Base-by-base conservation (phyloP, 1,139 yeast species). In the Blastobotrys indianensis region DNA sequence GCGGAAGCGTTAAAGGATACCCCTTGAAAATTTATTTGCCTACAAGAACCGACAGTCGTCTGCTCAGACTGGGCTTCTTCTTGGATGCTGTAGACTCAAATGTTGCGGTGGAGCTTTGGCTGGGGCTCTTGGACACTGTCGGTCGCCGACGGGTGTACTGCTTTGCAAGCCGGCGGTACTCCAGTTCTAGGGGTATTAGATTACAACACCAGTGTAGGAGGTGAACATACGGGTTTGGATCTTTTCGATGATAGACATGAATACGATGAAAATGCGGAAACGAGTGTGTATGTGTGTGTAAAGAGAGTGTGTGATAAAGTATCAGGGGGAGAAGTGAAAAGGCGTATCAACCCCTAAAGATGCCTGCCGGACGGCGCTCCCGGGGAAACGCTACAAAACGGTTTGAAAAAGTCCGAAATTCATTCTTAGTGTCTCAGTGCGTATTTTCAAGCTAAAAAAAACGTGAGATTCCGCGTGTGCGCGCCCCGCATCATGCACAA, bases 131-230 rank as follows among this genome's bases (percentile, higher is more conserved):
- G 16, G 31, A 16, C 33, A 34, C 43, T 17, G 49, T 11, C 15
- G 41, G 44, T 16, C 53, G 36, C 51, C 66, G 49, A 46, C 59
- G 58, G 17, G 58, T 53, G 52, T 62, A 59, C 32, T 59, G 63
- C 46, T 61, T 59, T 9, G 63, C 53, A 23, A 62, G 55, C 17
- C 56, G 52, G 8, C 64, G 57, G 45, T 59, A 56, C 45, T 62
- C 66, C 33, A 62, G 50, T 25, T 59, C 58, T 55, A 36, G 4
- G 32, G 8, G 20, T n/a, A 23, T 30, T 11, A 12, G 13, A 32
- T 17, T 41, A 41, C 10, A 7, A 35, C 23, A 9, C 17, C 6
- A 23, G 12, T 5, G 23, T 29, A 7, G 5, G 20, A 7, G 32
- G 23, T 25, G n/a, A 4, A 42, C 47, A 16, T 43, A 48, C 51